Evolutionary conservation across 2,329 filamentous ascomycete genomes (phyloP).

Genomic region (Emergomyces orientalis): DNA sequence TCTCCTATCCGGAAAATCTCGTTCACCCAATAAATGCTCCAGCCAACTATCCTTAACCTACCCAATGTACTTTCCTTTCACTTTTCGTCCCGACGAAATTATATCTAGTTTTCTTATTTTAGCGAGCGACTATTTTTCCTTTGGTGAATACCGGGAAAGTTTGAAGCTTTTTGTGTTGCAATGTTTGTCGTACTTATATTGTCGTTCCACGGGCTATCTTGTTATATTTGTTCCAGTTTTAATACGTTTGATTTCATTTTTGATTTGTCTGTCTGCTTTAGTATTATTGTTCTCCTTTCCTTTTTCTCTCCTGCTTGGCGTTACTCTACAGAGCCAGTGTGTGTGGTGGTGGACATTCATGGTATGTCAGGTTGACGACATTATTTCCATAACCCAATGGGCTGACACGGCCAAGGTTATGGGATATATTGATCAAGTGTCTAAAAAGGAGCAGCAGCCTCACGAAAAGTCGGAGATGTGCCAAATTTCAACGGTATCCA

Average conservation of each 20-base stretch:
- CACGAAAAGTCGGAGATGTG: not conserved
- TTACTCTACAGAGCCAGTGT: not conserved
- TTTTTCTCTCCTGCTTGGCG: not conserved
- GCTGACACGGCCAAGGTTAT: not conserved
- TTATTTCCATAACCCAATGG: not conserved
- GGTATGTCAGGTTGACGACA: not conserved
- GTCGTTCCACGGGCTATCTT: not conserved
- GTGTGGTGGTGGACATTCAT: not conserved
- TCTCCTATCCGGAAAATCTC: not conserved
- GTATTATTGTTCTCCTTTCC: not conserved
- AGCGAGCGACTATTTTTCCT: slow-evolving; percentile 6
- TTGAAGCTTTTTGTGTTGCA: not conserved
- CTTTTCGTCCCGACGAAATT: not conserved
- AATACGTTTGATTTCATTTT: not conserved
- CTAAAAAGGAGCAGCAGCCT: not conserved
- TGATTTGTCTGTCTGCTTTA: not conserved
- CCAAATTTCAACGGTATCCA: not conserved
- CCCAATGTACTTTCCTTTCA: not conserved
- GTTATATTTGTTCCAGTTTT: slow-evolving; percentile 1
- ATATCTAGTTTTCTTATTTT: slow-evolving; percentile 2
- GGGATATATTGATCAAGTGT: slow-evolving; percentile 1
- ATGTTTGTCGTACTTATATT: slow-evolving; percentile 6
- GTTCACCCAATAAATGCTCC: not conserved
- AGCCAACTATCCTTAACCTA: not conserved
- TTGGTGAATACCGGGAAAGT: not conserved